These are phyloP conservation scores for Saururus chinensis DNA, from an alignment of 164 flowering plant species.

Conservation along the genomic window DNA sequence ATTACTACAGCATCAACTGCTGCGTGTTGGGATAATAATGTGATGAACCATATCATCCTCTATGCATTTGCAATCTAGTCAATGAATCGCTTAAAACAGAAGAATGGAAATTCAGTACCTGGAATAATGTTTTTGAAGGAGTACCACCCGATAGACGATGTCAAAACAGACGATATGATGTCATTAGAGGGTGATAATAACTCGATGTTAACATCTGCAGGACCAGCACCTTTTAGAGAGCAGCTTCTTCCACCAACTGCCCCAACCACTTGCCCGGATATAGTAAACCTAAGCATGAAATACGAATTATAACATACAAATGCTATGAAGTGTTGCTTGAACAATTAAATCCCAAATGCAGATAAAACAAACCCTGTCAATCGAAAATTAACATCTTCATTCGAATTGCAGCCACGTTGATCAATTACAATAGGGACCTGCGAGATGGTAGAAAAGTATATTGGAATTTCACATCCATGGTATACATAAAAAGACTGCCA, in stretches of 20 bases:
- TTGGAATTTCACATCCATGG: background rate
- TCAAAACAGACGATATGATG: slow-evolving; percentile 50
- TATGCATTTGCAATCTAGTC: background rate
- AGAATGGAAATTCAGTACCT: slow-evolving; percentile 31
- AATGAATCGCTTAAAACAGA: background rate
- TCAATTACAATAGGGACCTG: slow-evolving; percentile 87
- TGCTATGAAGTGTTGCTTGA: background rate
- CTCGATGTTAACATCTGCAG: slow-evolving; percentile 67
- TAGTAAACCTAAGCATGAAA: slow-evolving; percentile 43
- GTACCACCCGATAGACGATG: slow-evolving; percentile 59
- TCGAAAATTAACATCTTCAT: slow-evolving; percentile 84
- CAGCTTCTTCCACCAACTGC: slow-evolving; percentile 93
- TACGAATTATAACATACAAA: background rate
- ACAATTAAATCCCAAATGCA: background rate
- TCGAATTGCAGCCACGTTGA: slow-evolving; percentile 77
- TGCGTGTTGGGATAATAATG: background rate
- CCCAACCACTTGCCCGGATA: slow-evolving; percentile 82
- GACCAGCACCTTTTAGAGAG: slow-evolving; percentile 58
- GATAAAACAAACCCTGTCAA: slow-evolving; percentile 73
- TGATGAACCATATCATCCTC: background rate
- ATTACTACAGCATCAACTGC: too few species aligned
- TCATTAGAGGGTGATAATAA: slow-evolving; percentile 56
- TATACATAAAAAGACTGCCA: background rate
- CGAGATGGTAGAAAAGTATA: background rate
- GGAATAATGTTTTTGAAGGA: slow-evolving; percentile 67